phyloP scores from a whole-genome alignment of 2,329 filamentous ascomycete species.

The Hirsutella rhossiliensis region DNA sequence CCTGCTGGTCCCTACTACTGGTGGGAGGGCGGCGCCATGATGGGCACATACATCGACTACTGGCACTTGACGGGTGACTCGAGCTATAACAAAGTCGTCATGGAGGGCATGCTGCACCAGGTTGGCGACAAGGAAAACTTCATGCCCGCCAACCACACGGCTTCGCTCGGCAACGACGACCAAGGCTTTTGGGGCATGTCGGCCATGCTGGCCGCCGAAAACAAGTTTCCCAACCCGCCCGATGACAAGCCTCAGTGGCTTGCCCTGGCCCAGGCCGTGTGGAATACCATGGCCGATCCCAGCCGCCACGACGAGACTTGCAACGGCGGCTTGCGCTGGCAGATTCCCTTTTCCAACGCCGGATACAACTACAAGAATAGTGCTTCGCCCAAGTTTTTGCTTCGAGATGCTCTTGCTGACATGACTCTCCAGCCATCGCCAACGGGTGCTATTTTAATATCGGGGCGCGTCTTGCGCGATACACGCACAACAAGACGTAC shows the following conservation, averaged over 20 bases:
- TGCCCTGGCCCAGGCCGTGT: slow-evolving; percentile 57
- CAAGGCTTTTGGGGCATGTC: slow-evolving; percentile 61
- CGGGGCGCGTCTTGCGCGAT: slow-evolving; percentile 57
- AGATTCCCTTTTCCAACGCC: slow-evolving; percentile 61
- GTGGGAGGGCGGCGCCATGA: slow-evolving; percentile 62
- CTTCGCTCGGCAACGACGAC: slow-evolving; percentile 55
- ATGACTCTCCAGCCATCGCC: slow-evolving; percentile 32
- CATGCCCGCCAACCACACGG: slow-evolving; percentile 47
- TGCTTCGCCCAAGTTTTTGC: slow-evolving; percentile 13
- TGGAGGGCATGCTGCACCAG: slow-evolving; percentile 45
- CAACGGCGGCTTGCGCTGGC: slow-evolving; percentile 62
- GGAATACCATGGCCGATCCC: slow-evolving; percentile 44
- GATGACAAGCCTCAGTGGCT: slow-evolving; percentile 45
- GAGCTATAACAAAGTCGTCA: slow-evolving; percentile 48
- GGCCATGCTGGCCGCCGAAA: slow-evolving; percentile 55
- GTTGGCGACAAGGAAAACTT: slow-evolving; percentile 44
- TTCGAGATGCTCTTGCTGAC: background rate
- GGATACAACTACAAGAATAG: slow-evolving; percentile 69
- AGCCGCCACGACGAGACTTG: slow-evolving; percentile 56
- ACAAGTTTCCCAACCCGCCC: slow-evolving; percentile 47
- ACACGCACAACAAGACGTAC: slow-evolving; percentile 56
- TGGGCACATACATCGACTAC: slow-evolving; percentile 58
- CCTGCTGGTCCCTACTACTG: slow-evolving; percentile 48
- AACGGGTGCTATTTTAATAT: slow-evolving; percentile 55
- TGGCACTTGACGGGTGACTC: slow-evolving; percentile 55